Conservation (phyloP, 495 filamentous ascomycete genomes). For the Hypoxylon fuscum region DNA sequence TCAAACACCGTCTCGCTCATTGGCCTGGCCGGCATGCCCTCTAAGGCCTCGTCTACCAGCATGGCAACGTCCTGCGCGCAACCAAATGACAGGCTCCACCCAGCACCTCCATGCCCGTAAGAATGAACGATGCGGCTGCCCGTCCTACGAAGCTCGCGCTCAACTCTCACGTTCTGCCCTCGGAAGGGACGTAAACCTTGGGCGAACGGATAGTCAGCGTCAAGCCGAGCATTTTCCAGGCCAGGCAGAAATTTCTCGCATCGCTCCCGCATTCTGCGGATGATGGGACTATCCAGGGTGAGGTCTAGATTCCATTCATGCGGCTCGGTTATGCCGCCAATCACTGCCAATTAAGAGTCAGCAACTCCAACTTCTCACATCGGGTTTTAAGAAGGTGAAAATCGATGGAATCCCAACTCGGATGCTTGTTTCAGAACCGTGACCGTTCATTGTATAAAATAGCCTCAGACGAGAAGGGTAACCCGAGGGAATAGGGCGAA, state of each 20-base stretch:
- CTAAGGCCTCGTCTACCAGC: slow-evolving; percentile 49
- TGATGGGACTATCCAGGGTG: slow-evolving; percentile 51
- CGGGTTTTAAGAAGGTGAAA: too few relatives aligned
- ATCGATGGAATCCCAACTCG: too few relatives aligned
- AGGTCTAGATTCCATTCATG: slow-evolving; percentile 53
- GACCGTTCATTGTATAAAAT: neutral
- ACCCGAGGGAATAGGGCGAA: neutral
- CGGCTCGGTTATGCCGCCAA: slow-evolving; percentile 56
- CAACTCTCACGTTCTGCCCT: slow-evolving; percentile 53
- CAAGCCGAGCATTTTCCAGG: slow-evolving; percentile 54
- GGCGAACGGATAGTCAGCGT: slow-evolving; percentile 55
- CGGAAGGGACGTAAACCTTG: slow-evolving; percentile 58
- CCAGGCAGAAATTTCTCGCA: slow-evolving; percentile 56
- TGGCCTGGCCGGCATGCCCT: slow-evolving; percentile 38
- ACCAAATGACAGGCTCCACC: slow-evolving; percentile 59
- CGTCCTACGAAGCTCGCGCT: slow-evolving; percentile 51
- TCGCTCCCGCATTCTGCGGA: slow-evolving; percentile 55
- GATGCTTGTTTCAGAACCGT: too few relatives aligned
- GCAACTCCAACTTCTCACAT: neutral
- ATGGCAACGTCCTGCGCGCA: slow-evolving; percentile 51
- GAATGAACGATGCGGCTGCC: slow-evolving; percentile 54
- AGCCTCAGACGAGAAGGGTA: neutral
- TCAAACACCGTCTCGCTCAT: slow-evolving; percentile 38
- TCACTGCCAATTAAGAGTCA: slow-evolving; percentile 35
- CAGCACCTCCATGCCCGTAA: slow-evolving; percentile 60